These are phyloP conservation scores for Hibiscus tridactylites DNA, from an alignment of 345 rosid species.

Conservation along the genomic window DNA sequence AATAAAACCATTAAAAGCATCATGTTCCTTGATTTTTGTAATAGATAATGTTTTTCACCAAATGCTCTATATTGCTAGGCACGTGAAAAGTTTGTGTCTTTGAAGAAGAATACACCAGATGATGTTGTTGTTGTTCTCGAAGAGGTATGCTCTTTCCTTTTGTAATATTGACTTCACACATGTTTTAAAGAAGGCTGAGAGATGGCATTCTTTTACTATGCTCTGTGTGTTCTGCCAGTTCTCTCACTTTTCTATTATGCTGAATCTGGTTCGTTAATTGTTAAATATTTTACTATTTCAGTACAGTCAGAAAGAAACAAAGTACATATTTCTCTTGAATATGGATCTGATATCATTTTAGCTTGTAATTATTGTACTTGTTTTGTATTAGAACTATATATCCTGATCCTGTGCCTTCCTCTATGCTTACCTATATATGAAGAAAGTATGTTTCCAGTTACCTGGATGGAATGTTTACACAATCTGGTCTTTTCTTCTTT, in stretches of 20 bases:
- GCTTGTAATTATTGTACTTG: neutral
- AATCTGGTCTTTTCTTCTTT: neutral
- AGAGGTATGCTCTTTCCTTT: conserved; percentile 47
- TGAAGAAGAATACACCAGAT: conserved; percentile 65
- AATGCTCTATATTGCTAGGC: conserved; percentile 40
- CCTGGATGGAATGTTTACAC: neutral
- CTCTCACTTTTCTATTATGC: neutral
- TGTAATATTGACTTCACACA: neutral
- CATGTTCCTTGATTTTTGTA: neutral
- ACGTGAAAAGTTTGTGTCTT: conserved; percentile 75
- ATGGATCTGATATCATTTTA: neutral
- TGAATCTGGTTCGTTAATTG: neutral
- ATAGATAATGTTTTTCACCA: neutral
- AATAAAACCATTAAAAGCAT: neutral
- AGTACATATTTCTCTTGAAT: neutral
- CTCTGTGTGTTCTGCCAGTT: neutral
- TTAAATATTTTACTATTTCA: neutral
- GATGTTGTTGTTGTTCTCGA: conserved; percentile 73
- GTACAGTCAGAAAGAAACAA: neutral
- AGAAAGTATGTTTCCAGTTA: neutral
- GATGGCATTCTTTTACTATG: neutral
- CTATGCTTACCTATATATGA: neutral
- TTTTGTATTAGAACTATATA: neutral
- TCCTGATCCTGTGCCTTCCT: neutral
- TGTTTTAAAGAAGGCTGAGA: conserved; percentile 3